Evolutionary conservation across 257 asterid genomes (phyloP).

Genomic region (Perilla frutescens): DNA sequence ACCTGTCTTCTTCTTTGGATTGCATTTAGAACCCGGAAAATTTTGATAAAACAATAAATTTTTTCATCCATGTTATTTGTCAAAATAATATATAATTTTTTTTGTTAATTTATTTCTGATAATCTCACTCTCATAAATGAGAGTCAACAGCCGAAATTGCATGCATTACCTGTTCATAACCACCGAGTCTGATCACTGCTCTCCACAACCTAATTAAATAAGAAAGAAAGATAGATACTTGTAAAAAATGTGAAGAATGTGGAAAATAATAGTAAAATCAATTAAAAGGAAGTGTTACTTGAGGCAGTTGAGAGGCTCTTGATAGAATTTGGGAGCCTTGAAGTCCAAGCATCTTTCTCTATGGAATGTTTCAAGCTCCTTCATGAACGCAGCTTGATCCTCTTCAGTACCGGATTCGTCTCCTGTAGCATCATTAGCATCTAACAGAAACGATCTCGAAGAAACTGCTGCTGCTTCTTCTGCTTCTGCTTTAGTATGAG

Average conservation of each 20-base stretch:
- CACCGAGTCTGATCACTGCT: conserved; percentile 89
- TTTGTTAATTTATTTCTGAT: too few relatives aligned
- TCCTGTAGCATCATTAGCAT: conserved; percentile 53
- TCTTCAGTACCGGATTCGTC: conserved; percentile 79
- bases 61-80: too few relatives aligned
- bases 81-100: too few relatives aligned
- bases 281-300: conserved; percentile 56
- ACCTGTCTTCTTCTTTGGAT: too few relatives aligned
- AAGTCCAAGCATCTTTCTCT: conserved; percentile 74
- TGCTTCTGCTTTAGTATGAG: conserved; percentile 43
- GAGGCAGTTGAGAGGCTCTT: conserved; percentile 86
- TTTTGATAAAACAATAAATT: too few relatives aligned
- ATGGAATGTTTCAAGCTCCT: conserved; percentile 78
- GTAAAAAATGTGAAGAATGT: not conserved
- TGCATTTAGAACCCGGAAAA: too few relatives aligned
- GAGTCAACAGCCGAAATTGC: too few relatives aligned
- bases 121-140: too few relatives aligned
- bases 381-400: conserved; percentile 79
- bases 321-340: conserved; percentile 84
- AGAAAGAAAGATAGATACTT: conserved; percentile 24
- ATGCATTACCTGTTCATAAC: conserved; percentile 96
- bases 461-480: too few relatives aligned
- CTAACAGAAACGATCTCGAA: conserved; percentile 58
- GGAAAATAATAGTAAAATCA: not conserved
- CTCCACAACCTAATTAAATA: conserved; percentile 81